Evolutionary conservation across 2,329 filamentous ascomycete genomes (phyloP).

Genomic region (Berkeleyomyces rouxiae): DNA sequence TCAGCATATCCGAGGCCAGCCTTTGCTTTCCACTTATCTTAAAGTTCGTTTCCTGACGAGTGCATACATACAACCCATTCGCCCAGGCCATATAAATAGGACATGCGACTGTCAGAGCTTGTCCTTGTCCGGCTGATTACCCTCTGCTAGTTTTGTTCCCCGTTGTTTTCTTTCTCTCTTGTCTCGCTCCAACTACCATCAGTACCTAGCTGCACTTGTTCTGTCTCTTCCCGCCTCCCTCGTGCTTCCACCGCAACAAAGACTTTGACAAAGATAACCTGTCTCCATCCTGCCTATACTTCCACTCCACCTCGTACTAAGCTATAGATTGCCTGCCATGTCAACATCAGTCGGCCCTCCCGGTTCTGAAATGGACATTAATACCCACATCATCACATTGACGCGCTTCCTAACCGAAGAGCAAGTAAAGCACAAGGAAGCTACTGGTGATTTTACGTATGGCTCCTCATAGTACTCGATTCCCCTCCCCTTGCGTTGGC

Average conservation of each 20-base stretch:
- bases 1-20: conserved; percentile 13
- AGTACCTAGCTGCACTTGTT: not conserved
- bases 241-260: not conserved
- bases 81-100: no score
- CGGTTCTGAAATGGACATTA: conserved; percentile 51
- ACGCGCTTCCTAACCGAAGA: conserved; percentile 94
- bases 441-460: conserved; percentile 96
- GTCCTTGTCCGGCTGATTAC: not conserved
- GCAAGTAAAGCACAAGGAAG: conserved; percentile 81
- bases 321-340: conserved; percentile 9
- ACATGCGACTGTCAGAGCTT: not conserved
- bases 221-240: not conserved
- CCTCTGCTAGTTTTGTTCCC: not conserved
- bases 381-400: conserved; percentile 89
- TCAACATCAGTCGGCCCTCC: conserved; percentile 7
- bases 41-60: no score
- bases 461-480: conserved; percentile 2
- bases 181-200: not conserved
- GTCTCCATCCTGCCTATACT: no score
- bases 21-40: not conserved
- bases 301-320: no score
- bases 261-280: no score
- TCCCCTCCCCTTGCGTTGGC: not conserved
- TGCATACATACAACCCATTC: no score
- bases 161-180: not conserved